phyloP scores from a whole-genome alignment of 148 eudicot species.

The Diospyros kaki region DNA sequence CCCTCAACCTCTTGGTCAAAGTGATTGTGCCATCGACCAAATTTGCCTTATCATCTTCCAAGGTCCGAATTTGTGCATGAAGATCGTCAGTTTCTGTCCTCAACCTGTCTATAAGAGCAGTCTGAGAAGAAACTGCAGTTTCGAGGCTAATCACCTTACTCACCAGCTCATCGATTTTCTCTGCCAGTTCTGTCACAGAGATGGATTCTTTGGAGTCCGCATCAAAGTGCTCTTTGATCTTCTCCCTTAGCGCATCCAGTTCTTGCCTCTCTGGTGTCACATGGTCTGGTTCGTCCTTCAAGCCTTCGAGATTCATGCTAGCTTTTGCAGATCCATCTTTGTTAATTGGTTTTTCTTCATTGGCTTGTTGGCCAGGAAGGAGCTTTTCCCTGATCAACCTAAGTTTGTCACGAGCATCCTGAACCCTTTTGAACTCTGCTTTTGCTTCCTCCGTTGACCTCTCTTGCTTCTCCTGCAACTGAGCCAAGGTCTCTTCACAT shows the following conservation, averaged over 20 bases:
- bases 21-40: conserved; percentile 45
- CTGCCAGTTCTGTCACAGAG: conserved; percentile 61
- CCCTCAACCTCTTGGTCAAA: conserved; percentile 41
- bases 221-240: conserved; percentile 45
- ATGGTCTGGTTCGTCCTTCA: conserved; percentile 16
- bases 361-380: conserved; percentile 21
- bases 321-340: conserved; percentile 13
- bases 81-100: conserved; percentile 65
- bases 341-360: conserved; percentile 18
- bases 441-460: conserved; percentile 43
- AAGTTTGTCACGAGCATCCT: conserved; percentile 49
- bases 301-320: conserved; percentile 18
- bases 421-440: conserved; percentile 49
- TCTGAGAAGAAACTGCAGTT: conserved; percentile 74
- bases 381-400: conserved; percentile 43
- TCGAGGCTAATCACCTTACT: conserved; percentile 71
- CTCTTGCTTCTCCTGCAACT: conserved; percentile 70
- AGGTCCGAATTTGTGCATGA: conserved; percentile 54
- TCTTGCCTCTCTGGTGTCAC: conserved; percentile 25
- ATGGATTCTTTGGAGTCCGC: conserved; percentile 31
- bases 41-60: conserved; percentile 69
- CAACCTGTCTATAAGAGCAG: conserved; percentile 61
- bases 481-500: conserved; percentile 60
- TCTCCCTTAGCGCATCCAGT: conserved; percentile 34
- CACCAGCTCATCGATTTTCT: conserved; percentile 85